Base-by-base conservation (phyloP, 306 rosid genomes). In the Cicer bijugum region DNA sequence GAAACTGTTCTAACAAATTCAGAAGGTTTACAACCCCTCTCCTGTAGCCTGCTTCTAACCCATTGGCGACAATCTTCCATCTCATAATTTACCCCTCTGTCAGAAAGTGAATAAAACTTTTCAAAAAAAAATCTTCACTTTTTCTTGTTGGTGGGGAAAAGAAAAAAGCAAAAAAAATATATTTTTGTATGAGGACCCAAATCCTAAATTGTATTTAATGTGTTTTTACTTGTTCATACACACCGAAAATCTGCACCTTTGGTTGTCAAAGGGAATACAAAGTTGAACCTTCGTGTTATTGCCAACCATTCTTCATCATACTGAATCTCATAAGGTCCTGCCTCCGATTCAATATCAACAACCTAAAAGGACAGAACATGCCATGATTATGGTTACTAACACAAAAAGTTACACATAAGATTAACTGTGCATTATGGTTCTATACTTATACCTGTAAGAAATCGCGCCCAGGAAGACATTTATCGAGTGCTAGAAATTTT, bases 221-320 rank as follows among this genome's bases (percentile, higher is more conserved):
- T 23, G 17, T 15, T 80, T 65, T 45, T 67, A 71, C 61, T 48
- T 23, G 63, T 17, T 56, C 78, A 81, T 8, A 62, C 94, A 57
- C 84, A 94, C 98, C 89, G 52, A 72, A 84, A 85, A 82, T 86
- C 85, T 52, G 88, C 90, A 69, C 80, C 84, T 76, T 38, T 84
- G 66, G 48, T 51, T 2, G 96, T 87, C 74, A 87, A 74, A 56
- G 98, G 96, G 76, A 94, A 78, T 83, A 88, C 69, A 79, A 82
- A 82, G 82, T 94, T 91, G 88, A 89, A 88, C 72, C 83, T 84
- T 64, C 90, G 79, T 9, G 96, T 94, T 84, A 94, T 86, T 11
- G 96, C 96, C 70, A 94, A 84, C 98, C 98, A 94, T 82, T 94
- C 98, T 75, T 91, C 98, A 64, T 94, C 96, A 66, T 88, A 94